Percentiles rank a stretch among this genome's conserved stretches.
Evolutionary conservation across 192 early-diverging fungal genomes (phyloP).

Genomic region (Coemansia sp.): DNA sequence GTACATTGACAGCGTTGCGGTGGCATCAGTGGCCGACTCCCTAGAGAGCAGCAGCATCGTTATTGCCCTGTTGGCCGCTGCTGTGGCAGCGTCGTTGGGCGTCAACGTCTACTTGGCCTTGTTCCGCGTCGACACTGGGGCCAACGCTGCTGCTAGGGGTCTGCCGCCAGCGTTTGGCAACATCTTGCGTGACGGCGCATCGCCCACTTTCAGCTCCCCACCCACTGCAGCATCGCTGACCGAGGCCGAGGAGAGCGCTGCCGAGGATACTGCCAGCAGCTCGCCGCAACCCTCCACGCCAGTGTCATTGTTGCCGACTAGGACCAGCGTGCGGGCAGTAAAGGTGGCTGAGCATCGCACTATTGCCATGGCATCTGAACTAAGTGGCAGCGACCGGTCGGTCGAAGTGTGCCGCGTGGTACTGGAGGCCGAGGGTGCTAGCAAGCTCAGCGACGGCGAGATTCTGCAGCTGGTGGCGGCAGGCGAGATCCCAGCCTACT

Average conservation of each 20-base stretch:
- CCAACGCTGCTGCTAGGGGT: background rate
- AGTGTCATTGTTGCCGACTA: background rate
- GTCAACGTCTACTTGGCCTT: conserved; percentile 51
- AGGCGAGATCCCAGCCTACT: conserved; percentile 79
- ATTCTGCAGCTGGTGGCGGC: conserved; percentile 68
- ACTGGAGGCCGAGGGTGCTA: conserved; percentile 38
- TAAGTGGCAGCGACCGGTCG: conserved; percentile 25
- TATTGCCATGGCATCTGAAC: background rate
- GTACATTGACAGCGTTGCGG: conserved; percentile 15
- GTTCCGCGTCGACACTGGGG: conserved; percentile 16
- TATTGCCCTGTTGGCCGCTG: conserved; percentile 42
- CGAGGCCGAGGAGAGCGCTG: conserved; percentile 26
- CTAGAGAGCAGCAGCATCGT: conserved; percentile 44
- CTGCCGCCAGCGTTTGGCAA: conserved; percentile 26
- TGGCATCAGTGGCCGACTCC: conserved; percentile 4
- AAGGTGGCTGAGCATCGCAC: background rate
- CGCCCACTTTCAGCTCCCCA: background rate
- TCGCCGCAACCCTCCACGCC: background rate
- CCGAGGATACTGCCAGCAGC: conserved; percentile 7
- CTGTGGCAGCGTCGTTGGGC: conserved; percentile 44
- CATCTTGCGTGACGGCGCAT: conserved; percentile 20
- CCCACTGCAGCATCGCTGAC: background rate
- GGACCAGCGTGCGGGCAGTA: background rate
- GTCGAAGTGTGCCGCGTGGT: conserved; percentile 50
- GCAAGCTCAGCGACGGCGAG: conserved; percentile 72